Percentiles rank a stretch among this genome's conserved stretches.
Conservation (phyloP, 345 rosid genomes). For the Populus ilicifolia region DNA sequence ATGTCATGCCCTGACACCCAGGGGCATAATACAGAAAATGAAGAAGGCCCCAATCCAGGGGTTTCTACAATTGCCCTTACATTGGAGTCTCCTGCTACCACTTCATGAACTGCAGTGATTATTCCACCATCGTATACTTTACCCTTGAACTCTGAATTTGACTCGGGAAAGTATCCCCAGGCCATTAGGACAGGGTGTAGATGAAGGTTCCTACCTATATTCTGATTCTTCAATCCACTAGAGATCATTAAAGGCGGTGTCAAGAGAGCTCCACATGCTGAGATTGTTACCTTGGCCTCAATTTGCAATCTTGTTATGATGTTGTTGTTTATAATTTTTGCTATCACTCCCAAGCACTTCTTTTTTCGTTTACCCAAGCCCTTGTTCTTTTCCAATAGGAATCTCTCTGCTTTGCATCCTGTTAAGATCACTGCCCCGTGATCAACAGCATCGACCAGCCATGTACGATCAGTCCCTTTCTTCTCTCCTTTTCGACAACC, state of each 20-base stretch:
- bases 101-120: conserved; percentile 45
- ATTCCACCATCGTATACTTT: conserved; percentile 62
- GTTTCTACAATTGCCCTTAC: conserved; percentile 53
- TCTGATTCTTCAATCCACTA: conserved; percentile 67
- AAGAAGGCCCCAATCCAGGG: conserved; percentile 48
- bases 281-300: conserved; percentile 70
- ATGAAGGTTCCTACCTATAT: conserved; percentile 75
- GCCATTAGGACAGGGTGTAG: conserved; percentile 77
- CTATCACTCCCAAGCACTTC: conserved; percentile 76
- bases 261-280: conserved; percentile 70
- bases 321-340: conserved; percentile 34
- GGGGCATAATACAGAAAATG: conserved; percentile 40
- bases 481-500: conserved; percentile 85
- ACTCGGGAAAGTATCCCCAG: conserved; percentile 93
- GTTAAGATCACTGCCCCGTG: conserved; percentile 67
- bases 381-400: conserved; percentile 42
- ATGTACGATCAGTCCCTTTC: conserved; percentile 69
- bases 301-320: conserved; percentile 48
- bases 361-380: conserved; percentile 26
- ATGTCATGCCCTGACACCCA: conserved; percentile 62
- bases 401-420: conserved; percentile 77
- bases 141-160: conserved; percentile 43
- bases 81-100: conserved; percentile 15
- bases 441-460: conserved; percentile 78
- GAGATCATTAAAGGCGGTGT: conserved; percentile 81